Conservation (phyloP, 495 filamentous ascomycete genomes). For the Neurospora sp. region DNA sequence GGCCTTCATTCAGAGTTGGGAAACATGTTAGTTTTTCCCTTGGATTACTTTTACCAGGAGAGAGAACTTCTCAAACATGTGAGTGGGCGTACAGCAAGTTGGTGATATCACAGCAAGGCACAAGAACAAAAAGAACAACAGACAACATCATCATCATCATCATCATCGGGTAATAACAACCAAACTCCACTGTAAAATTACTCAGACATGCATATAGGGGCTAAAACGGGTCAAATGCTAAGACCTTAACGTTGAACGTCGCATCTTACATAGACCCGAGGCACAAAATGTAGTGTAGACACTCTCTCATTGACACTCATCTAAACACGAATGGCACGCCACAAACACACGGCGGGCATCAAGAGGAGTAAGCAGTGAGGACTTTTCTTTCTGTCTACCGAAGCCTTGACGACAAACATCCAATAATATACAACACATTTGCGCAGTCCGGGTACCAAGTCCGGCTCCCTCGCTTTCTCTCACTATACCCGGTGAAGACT, state of each 20-base stretch:
- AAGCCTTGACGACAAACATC: neutral
- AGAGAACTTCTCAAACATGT: neutral
- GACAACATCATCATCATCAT: neutral
- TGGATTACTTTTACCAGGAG: neutral
- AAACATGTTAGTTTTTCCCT: neutral
- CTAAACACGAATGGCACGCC: neutral
- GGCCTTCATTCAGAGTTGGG: neutral
- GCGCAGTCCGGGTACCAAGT: neutral
- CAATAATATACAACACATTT: neutral
- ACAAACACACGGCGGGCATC: neutral
- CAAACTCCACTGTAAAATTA: neutral
- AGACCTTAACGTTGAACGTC: neutral
- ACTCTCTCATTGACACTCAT: neutral
- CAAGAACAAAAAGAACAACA: neutral
- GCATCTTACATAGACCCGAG: neutral
- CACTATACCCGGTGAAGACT: neutral
- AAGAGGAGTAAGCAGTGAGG: neutral
- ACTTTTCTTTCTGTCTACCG: neutral
- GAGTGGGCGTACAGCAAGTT: neutral
- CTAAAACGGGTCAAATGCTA: neutral
- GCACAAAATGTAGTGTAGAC: neutral
- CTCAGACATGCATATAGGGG: neutral
- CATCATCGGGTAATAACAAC: neutral
- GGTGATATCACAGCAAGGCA: neutral
- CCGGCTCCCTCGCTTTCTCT: neutral